These are phyloP conservation scores for Podospora fimiseda DNA, from an alignment of 495 filamentous ascomycete species.

Conservation along the genomic window DNA sequence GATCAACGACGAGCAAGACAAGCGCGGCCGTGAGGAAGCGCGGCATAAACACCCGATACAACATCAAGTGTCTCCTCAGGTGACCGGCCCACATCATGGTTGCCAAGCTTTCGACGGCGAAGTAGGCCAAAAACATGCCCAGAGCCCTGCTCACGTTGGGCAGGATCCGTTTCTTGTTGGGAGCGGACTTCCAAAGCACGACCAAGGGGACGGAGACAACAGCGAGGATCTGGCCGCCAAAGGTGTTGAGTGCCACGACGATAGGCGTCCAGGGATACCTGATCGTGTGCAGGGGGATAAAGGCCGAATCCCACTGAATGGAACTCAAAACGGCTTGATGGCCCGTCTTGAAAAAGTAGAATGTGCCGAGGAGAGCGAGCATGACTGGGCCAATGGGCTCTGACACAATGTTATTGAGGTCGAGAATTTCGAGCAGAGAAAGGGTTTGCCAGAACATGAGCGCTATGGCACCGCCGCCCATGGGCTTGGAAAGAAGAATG, in stretches of 20 bases:
- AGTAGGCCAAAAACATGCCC: slow-evolving; percentile 69
- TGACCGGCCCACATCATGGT: slow-evolving; percentile 85
- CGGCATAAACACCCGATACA: slow-evolving; percentile 92
- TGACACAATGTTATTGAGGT: slow-evolving; percentile 60
- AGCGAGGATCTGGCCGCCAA: slow-evolving; percentile 81
- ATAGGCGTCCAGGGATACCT: slow-evolving; percentile 86
- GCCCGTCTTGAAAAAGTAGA: slow-evolving; percentile 96
- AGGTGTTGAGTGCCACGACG: slow-evolving; percentile 75
- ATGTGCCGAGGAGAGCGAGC: slow-evolving; percentile 77
- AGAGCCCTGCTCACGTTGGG: slow-evolving; percentile 62
- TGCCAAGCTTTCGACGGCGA: slow-evolving; percentile 70
- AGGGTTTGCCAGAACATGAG: slow-evolving; percentile 80
- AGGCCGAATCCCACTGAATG: slow-evolving; percentile 97
- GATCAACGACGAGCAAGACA: slow-evolving; percentile 67
- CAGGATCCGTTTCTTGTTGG: slow-evolving; percentile 53
- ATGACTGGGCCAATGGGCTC: slow-evolving; percentile 77
- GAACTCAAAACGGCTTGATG: slow-evolving; percentile 83
- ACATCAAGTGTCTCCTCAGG: slow-evolving; percentile 86
- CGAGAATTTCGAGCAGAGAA: slow-evolving; percentile 79
- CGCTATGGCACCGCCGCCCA: slow-evolving; percentile 80
- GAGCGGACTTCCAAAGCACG: slow-evolving; percentile 75
- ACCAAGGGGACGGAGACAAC: slow-evolving; percentile 71
- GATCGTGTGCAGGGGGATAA: slow-evolving; percentile 77
- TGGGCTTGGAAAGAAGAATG: slow-evolving; percentile 83
- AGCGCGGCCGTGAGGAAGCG: slow-evolving; percentile 78